Percentiles rank a stretch among this genome's conserved stretches.
Evolutionary conservation across 2,329 filamentous ascomycete genomes (phyloP).

Genomic region (Neonectria ditissima): DNA sequence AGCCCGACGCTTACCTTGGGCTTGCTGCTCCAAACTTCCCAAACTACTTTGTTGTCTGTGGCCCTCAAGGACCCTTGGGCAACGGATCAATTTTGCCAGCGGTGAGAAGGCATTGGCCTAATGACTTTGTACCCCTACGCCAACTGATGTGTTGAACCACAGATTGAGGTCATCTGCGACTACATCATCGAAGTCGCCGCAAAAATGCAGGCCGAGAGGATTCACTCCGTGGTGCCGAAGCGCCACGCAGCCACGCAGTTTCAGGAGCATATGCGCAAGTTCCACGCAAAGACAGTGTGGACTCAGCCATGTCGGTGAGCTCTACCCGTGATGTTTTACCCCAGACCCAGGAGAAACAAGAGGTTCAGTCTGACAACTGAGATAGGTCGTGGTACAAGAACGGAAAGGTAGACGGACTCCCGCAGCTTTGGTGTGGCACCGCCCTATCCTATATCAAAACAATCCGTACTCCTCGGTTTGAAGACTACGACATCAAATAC

Average conservation of each 20-base stretch:
- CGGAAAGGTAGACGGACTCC: neutral
- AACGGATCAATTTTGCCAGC: neutral
- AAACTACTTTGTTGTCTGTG: constrained; percentile 2
- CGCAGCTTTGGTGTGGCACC: neutral
- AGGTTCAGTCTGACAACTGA: neutral
- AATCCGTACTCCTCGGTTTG: neutral
- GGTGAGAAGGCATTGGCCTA: too few relatives aligned
- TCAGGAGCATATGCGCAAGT: constrained; percentile 5
- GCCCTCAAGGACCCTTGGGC: neutral
- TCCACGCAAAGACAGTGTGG: neutral
- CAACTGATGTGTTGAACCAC: too few relatives aligned
- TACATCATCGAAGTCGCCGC: neutral
- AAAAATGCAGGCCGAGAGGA: constrained; percentile 5
- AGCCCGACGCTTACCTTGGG: neutral
- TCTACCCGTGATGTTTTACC: too few relatives aligned
- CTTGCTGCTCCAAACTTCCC: constrained; percentile 3
- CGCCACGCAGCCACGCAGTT: neutral
- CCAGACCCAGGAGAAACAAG: neutral
- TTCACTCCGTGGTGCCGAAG: neutral
- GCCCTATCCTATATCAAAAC: constrained; percentile 4
- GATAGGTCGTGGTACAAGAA: neutral
- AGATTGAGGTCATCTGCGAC: neutral
- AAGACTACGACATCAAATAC: constrained; percentile 1
- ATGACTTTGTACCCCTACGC: too few relatives aligned
- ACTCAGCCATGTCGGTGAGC: neutral